These are phyloP conservation scores for Medakamo hakoo DNA, from an alignment of 139 green algal species.

Conservation along the genomic window DNA sequence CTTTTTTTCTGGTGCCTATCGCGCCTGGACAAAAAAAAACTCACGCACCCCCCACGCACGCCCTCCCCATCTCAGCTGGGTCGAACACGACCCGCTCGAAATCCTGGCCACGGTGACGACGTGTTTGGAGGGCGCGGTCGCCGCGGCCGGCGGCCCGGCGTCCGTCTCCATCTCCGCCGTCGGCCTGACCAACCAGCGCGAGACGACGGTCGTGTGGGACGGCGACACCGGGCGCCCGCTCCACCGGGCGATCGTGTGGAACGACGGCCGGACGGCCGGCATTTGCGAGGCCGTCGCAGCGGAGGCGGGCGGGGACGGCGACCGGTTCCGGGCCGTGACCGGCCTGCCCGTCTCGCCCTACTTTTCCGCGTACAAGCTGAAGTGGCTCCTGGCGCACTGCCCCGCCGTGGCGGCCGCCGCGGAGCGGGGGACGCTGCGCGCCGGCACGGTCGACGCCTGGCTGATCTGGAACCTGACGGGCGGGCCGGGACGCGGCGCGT, in stretches of 20 bases:
- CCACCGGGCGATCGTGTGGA: conserved; percentile 91
- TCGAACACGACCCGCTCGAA: conserved; percentile 77
- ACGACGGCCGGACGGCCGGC: conserved; percentile 61
- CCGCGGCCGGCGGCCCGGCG: conserved; percentile 7
- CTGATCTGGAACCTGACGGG: conserved; percentile 89
- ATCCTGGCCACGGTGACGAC: conserved; percentile 50
- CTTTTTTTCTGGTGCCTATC: too few relatives aligned
- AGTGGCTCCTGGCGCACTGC: conserved; percentile 82
- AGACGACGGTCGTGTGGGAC: conserved; percentile 81
- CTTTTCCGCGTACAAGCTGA: conserved; percentile 87
- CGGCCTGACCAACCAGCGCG: conserved; percentile 92
- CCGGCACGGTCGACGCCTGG: conserved; percentile 95
- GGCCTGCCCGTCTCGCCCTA: conserved; percentile 90
- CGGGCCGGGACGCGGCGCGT: conserved; percentile 38
- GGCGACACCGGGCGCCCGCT: conserved; percentile 57
- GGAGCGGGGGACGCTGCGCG: conserved; percentile 16
- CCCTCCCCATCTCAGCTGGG: conserved; percentile 52
- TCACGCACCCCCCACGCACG: not conserved
- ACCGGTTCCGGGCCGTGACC: conserved; percentile 44
- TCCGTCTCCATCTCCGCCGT: conserved; percentile 32
- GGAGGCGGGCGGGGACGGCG: conserved; percentile 14
- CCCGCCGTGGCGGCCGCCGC: conserved; percentile 39
- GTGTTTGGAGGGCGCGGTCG: conserved; percentile 43
- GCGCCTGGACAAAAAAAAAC: too few relatives aligned
- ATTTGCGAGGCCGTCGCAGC: conserved; percentile 26